Percentiles rank a stretch among this genome's conserved stretches.
Evolutionary conservation across 2,329 filamentous ascomycete species (phyloP).

Genomic region (Aureobasidium sp.): DNA sequence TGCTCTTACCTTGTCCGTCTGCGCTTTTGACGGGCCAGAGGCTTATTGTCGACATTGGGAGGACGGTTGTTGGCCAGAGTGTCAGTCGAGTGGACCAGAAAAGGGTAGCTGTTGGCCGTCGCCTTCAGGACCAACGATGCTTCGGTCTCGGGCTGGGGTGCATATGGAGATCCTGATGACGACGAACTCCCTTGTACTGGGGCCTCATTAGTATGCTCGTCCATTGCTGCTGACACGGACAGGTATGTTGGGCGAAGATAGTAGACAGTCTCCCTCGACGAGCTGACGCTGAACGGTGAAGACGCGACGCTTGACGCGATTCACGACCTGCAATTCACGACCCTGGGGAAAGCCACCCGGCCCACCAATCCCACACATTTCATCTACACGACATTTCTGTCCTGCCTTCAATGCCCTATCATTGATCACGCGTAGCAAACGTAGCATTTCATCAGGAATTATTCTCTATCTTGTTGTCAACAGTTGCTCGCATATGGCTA

Average conservation of each 20-base stretch:
- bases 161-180: neutral
- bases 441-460: neutral
- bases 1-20: constrained; percentile 53
- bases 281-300: neutral
- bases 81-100: constrained; percentile 54
- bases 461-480: neutral
- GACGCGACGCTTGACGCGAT: neutral
- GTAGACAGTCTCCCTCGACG: neutral
- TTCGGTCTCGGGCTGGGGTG: constrained; percentile 5
- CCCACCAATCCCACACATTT: neutral
- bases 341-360: neutral
- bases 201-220: neutral
- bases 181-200: neutral
- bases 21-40: constrained; percentile 54
- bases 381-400: no score
- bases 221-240: neutral
- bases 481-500: neutral
- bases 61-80: constrained; percentile 50
- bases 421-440: neutral
- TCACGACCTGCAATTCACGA: neutral
- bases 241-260: neutral
- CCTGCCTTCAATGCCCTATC: neutral
- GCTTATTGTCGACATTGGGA: constrained; percentile 53
- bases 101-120: constrained; percentile 37
- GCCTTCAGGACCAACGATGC: constrained; percentile 9